Evolutionary conservation across 495 filamentous ascomycete genomes (phyloP).

Genomic region (Ascobolus immersus): DNA sequence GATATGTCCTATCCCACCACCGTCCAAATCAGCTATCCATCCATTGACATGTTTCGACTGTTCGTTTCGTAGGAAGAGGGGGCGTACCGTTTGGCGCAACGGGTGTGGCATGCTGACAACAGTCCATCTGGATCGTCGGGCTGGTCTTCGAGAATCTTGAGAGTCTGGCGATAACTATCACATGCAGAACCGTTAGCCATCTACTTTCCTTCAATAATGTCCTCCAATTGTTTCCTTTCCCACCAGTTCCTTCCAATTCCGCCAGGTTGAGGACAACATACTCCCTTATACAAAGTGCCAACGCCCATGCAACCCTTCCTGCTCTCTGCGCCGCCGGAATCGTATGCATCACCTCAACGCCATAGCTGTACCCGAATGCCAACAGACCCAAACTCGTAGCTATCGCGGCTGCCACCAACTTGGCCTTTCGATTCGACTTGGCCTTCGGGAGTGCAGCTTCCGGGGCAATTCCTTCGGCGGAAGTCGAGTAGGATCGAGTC

Average conservation of each 20-base stretch:
- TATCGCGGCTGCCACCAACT: too few relatives aligned
- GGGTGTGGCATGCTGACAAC: conserved; percentile 70
- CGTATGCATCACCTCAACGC: conserved; percentile 42
- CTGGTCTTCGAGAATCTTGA: conserved; percentile 32
- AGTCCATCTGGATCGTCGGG: conserved; percentile 31
- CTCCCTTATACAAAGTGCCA: conserved; percentile 76
- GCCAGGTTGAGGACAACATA: conserved; percentile 18
- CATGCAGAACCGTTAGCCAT: conserved; percentile 4
- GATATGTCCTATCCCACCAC: conserved; percentile 34
- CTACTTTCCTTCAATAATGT: conserved; percentile 2
- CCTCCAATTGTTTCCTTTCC: not conserved
- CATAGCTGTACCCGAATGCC: too few relatives aligned
- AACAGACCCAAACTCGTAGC: too few relatives aligned
- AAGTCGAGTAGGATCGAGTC: too few relatives aligned
- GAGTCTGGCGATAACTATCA: conserved; percentile 51
- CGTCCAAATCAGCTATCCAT: conserved; percentile 1
- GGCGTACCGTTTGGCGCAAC: conserved; percentile 43
- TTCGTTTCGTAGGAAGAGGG: not conserved
- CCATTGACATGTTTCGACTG: not conserved
- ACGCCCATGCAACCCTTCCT: conserved; percentile 47
- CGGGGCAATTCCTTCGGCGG: too few relatives aligned
- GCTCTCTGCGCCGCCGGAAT: conserved; percentile 53
- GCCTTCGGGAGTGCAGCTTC: too few relatives aligned
- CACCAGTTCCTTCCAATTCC: not conserved
- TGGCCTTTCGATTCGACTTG: too few relatives aligned